These are phyloP conservation scores for Umbelopsis sp. DNA, from an alignment of 371 early-diverging fungal species.

Conservation along the genomic window DNA sequence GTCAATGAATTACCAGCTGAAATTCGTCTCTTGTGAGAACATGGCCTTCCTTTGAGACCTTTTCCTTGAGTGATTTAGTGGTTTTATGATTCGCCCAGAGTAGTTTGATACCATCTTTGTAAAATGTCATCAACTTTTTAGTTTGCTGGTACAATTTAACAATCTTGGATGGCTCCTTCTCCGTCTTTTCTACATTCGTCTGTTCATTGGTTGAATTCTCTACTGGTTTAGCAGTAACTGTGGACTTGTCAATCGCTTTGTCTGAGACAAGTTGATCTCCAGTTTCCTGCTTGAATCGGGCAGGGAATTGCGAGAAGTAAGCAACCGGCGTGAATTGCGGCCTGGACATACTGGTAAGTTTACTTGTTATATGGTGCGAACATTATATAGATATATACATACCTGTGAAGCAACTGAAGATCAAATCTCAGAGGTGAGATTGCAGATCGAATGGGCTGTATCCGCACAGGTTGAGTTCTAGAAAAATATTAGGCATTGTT, in stretches of 20 bases:
- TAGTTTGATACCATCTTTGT: constrained; percentile 63
- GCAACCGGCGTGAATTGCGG: background rate
- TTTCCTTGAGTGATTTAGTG: constrained; percentile 36
- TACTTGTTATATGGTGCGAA: no score
- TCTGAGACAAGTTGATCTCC: no score
- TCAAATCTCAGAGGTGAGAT: no score
- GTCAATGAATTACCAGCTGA: constrained; percentile 46
- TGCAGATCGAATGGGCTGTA: background rate
- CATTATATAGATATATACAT: no score
- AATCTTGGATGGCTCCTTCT: constrained; percentile 27
- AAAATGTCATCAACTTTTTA: constrained; percentile 49
- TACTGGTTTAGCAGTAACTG: background rate
- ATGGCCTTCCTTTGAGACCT: constrained; percentile 45
- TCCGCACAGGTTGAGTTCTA: background rate
- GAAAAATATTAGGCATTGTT: background rate
- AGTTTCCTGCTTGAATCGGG: background rate
- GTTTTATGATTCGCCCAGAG: constrained; percentile 61
- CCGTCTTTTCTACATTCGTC: background rate
- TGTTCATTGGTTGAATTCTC: background rate
- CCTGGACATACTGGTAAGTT: background rate
- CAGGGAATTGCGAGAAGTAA: background rate
- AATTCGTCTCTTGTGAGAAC: constrained; percentile 53
- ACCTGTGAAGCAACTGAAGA: no score
- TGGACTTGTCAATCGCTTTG: background rate
- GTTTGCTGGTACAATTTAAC: constrained; percentile 40